These are phyloP conservation scores for Ormosia semicastrata DNA, from an alignment of 306 rosid genomes.

Conservation along the genomic window DNA sequence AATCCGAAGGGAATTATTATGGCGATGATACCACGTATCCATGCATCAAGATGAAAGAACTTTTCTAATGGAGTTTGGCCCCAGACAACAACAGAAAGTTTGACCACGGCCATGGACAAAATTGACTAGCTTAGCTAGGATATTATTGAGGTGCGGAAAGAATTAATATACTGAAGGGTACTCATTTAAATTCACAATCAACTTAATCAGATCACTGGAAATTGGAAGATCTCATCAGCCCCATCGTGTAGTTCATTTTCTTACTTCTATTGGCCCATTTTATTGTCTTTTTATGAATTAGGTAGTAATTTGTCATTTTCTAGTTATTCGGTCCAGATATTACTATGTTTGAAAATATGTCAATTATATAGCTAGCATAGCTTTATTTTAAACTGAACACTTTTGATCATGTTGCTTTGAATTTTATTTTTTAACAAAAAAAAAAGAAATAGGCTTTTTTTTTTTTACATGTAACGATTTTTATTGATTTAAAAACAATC, in stretches of 20 bases:
- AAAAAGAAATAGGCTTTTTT: background rate
- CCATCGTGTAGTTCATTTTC: background rate
- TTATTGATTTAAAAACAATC: background rate
- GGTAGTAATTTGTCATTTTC: background rate
- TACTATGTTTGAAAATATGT: background rate
- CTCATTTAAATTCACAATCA: background rate
- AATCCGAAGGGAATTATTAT: background rate
- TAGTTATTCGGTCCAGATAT: background rate
- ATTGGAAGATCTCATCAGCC: background rate
- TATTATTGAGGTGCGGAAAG: slow-evolving; percentile 22
- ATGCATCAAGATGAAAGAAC: background rate
- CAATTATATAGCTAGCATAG: background rate
- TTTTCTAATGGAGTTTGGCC: background rate
- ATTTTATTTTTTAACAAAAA: background rate
- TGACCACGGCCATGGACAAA: slow-evolving; percentile 14
- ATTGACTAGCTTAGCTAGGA: background rate
- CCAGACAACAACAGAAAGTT: background rate
- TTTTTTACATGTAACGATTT: background rate
- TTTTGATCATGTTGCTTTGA: background rate
- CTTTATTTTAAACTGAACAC: background rate
- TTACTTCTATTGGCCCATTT: background rate
- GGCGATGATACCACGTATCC: background rate
- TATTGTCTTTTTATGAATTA: background rate
- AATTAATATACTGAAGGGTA: slow-evolving; percentile 5
- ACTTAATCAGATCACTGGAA: background rate